Conservation (phyloP, 192 early-diverging fungal species). For the Cetraspora pellucida region DNA sequence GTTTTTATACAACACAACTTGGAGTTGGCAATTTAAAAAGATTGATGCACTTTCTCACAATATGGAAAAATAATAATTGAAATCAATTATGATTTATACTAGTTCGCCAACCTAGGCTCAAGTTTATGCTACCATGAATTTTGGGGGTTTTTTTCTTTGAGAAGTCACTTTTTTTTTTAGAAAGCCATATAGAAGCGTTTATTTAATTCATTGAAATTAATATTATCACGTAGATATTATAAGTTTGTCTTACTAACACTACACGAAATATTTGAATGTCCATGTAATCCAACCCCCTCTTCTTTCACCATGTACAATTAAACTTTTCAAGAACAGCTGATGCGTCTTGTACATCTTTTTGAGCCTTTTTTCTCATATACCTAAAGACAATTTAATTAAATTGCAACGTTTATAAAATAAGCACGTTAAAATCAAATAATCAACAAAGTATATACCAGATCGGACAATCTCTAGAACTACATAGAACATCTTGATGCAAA, state of each 20-base stretch:
- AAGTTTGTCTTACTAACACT: no score
- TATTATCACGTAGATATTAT: no score
- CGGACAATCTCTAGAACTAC: conserved; percentile 93
- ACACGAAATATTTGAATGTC: no score
- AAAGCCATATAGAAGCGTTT: no score
- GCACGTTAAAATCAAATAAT: background rate
- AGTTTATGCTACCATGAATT: no score
- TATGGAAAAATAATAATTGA: conserved; percentile 12
- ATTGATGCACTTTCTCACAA: conserved; percentile 62
- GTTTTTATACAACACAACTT: conserved; percentile 91
- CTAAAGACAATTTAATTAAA: background rate
- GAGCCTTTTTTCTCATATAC: conserved; percentile 92
- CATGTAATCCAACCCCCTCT: no score
- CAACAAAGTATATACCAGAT: conserved; percentile 74
- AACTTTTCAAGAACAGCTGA: conserved; percentile 75
- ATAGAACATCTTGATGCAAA: conserved; percentile 93
- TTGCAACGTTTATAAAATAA: background rate
- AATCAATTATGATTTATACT: no score
- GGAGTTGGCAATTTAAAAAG: conserved; percentile 90
- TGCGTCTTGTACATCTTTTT: conserved; percentile 87
- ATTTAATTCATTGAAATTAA: no score
- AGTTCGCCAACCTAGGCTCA: no score
- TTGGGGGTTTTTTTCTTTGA: no score
- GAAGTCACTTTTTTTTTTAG: no score
- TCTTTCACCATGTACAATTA: conserved; percentile 64